Percentiles rank a stretch among this genome's conserved stretches.
Conservation (phyloP, 805 yeast species). For the Suhomyces xylopsoci region DNA sequence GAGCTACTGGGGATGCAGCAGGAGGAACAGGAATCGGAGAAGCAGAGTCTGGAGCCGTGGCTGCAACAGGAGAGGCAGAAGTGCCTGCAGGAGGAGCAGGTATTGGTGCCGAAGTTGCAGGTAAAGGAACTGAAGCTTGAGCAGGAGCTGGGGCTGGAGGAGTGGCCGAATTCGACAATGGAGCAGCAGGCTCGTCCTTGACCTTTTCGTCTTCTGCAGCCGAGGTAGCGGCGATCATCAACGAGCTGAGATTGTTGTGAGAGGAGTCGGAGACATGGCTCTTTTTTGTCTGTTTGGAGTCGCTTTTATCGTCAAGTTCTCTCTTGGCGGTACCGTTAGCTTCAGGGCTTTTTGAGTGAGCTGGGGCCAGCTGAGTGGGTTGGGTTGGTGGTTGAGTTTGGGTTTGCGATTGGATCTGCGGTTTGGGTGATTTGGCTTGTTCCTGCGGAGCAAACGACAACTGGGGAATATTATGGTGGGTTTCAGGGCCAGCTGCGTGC, state of each 20-base stretch:
- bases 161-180: background rate
- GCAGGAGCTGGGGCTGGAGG: background rate
- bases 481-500: slow-evolving; percentile 9
- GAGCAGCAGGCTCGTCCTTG: background rate
- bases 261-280: slow-evolving; percentile 12
- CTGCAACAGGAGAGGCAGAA: slow-evolving; percentile 6
- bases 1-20: slow-evolving; percentile 4
- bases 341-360: background rate
- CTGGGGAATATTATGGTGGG: slow-evolving; percentile 9
- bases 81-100: slow-evolving; percentile 6
- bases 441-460: slow-evolving; percentile 3
- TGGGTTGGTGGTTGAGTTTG: background rate
- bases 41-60: slow-evolving; percentile 6
- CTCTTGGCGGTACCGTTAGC: slow-evolving; percentile 19
- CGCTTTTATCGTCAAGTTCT: slow-evolving; percentile 40
- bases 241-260: slow-evolving; percentile 19
- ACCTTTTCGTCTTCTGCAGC: slow-evolving; percentile 12
- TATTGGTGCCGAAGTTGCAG: background rate
- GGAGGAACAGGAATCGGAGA: slow-evolving; percentile 2
- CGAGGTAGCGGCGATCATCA: slow-evolving; percentile 28
- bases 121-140: background rate
- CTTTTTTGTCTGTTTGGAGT: slow-evolving; percentile 25
- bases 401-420: background rate
- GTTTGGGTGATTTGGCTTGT: slow-evolving; percentile 1
- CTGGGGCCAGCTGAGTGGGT: background rate